phyloP scores from a whole-genome alignment of 1,284 basidiomycete genomes.

The Boletus sp. region DNA sequence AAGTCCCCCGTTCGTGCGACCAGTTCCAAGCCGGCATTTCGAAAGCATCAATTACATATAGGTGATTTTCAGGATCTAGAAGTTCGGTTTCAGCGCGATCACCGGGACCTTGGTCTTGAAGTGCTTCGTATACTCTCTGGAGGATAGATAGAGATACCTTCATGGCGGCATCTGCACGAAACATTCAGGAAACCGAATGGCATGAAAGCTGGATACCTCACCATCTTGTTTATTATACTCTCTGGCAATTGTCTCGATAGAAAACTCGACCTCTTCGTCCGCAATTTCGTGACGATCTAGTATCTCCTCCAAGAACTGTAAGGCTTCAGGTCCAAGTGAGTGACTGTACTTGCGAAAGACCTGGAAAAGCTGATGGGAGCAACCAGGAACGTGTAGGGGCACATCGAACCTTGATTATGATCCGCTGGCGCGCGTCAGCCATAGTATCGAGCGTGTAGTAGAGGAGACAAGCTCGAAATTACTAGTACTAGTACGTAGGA shows the following conservation, averaged over 20 bases:
- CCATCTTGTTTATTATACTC: conserved; percentile 93
- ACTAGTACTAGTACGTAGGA: too few relatives aligned
- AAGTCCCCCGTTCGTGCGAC: conserved; percentile 79
- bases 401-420: conserved; percentile 58
- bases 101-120: conserved; percentile 71
- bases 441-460: conserved; percentile 24
- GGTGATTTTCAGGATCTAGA: conserved; percentile 80
- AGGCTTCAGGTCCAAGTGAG: conserved; percentile 71
- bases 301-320: conserved; percentile 66
- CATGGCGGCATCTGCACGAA: conserved; percentile 66
- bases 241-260: conserved; percentile 78
- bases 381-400: not conserved
- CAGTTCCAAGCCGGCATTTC: conserved; percentile 93
- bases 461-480: too few relatives aligned
- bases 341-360: conserved; percentile 82
- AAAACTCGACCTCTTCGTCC: conserved; percentile 72
- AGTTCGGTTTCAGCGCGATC: conserved; percentile 54
- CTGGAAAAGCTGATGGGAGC: conserved; percentile 35
- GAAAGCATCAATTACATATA: conserved; percentile 86
- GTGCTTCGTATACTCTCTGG: conserved; percentile 74
- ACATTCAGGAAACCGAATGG: conserved; percentile 6
- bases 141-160: conserved; percentile 74
- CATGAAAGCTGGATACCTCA: conserved; percentile 32
- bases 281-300: conserved; percentile 62
- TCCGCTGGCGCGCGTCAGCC: conserved; percentile 48